Evolutionary conservation across 169 alveolate species (phyloP).

Genomic region (Blepharisma undulans): DNA sequence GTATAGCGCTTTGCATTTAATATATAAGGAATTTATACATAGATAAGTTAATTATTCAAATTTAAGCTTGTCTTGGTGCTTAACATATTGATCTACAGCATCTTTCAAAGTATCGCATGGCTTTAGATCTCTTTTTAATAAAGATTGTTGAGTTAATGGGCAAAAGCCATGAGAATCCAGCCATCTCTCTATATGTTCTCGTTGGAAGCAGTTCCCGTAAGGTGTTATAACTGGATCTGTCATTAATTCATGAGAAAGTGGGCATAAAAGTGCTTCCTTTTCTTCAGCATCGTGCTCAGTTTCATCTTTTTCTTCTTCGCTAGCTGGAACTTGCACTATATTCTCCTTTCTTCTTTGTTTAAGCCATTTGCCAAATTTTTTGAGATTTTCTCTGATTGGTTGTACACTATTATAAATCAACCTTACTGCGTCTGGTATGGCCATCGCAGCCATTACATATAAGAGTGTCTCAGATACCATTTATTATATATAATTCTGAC

Average conservation of each 20-base stretch:
- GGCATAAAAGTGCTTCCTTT: constrained; percentile 45
- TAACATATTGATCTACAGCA: constrained; percentile 39
- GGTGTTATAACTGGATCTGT: constrained; percentile 56
- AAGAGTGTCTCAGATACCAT: too few species aligned
- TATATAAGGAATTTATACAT: too few species aligned
- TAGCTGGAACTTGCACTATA: too few species aligned
- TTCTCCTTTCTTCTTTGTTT: not conserved
- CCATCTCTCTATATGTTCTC: constrained; percentile 44
- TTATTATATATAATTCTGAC: too few species aligned
- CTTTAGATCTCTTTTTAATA: not conserved
- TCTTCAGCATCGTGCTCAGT: not conserved
- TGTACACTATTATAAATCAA: too few species aligned
- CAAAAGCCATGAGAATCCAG: constrained; percentile 49
- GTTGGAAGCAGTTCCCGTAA: constrained; percentile 56
- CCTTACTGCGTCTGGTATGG: too few species aligned
- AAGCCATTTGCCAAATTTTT: not conserved
- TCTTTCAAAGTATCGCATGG: constrained; percentile 40
- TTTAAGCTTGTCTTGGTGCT: not conserved
- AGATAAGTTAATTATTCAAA: too few species aligned
- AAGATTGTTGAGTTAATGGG: constrained; percentile 29
- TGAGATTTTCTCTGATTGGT: too few species aligned
- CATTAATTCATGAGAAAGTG: constrained; percentile 57
- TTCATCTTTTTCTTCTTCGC: constrained; percentile 1
- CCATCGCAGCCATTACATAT: too few species aligned
- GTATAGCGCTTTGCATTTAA: not conserved